Percentiles rank a stretch among this genome's conserved stretches.
These are phyloP conservation scores for Vittaforma corneae DNA, from an alignment of 371 early-diverging fungal species.

Conservation along the genomic window DNA sequence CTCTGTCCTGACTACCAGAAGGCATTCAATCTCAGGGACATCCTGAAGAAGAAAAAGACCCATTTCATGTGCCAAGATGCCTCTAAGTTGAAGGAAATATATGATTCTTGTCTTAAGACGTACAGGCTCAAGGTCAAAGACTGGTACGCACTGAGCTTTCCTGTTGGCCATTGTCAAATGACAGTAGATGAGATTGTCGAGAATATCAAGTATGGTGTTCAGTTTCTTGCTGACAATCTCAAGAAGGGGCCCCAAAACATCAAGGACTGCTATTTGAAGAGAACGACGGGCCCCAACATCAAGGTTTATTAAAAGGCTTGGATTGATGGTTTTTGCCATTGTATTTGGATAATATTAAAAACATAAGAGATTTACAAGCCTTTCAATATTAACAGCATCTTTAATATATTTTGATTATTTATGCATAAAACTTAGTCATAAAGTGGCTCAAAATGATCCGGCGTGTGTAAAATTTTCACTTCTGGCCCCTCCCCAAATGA, in stretches of 20 bases:
- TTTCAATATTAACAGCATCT: neutral
- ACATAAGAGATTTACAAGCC: neutral
- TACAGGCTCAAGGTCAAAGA: constrained; percentile 98
- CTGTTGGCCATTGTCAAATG: constrained; percentile 88
- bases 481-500: neutral
- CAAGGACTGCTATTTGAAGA: constrained; percentile 90
- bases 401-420: neutral
- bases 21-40: constrained; percentile 90
- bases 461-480: constrained; percentile 3
- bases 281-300: constrained; percentile 80
- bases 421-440: neutral
- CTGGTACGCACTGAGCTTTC: constrained; percentile 88
- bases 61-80: constrained; percentile 89
- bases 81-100: constrained; percentile 76
- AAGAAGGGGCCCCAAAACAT: constrained; percentile 99
- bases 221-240: constrained; percentile 84
- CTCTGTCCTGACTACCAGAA: constrained; percentile 90
- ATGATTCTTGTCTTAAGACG: constrained; percentile 82
- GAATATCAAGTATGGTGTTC: constrained; percentile 91
- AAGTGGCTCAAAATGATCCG: constrained; percentile 17
- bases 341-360: constrained; percentile 15
- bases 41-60: constrained; percentile 79
- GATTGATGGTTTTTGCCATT: constrained; percentile 28
- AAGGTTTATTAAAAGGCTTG: constrained; percentile 51
- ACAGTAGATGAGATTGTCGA: constrained; percentile 78